Evolutionary conservation across 2,329 filamentous ascomycete genomes (phyloP).

Genomic region (Graphium sp.): DNA sequence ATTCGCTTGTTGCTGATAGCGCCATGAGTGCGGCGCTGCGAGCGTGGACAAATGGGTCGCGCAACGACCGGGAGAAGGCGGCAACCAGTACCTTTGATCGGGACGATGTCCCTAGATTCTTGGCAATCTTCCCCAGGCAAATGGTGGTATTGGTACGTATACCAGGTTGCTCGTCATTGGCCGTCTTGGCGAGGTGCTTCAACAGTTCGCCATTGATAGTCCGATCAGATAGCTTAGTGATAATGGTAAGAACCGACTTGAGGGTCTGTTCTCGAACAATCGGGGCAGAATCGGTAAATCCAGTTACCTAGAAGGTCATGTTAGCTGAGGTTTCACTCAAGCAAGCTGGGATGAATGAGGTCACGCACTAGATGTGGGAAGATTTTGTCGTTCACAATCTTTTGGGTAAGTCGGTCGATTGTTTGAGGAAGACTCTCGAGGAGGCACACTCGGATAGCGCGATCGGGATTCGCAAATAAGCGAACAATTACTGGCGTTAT

Average conservation of each 20-base stretch:
- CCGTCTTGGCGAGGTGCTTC: slow-evolving; percentile 81
- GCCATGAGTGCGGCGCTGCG: slow-evolving; percentile 80
- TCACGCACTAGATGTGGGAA: slow-evolving; percentile 70
- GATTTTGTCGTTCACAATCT: slow-evolving; percentile 87
- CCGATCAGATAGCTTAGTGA: slow-evolving; percentile 79
- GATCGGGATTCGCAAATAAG: slow-evolving; percentile 78
- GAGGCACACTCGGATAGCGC: slow-evolving; percentile 79
- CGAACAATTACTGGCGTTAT: slow-evolving; percentile 77
- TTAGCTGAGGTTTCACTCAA: slow-evolving; percentile 10
- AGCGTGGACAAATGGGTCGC: slow-evolving; percentile 90
- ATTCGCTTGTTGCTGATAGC: slow-evolving; percentile 66
- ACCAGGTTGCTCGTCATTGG: slow-evolving; percentile 92
- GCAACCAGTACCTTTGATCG: slow-evolving; percentile 83
- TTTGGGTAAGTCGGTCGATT: slow-evolving; percentile 80
- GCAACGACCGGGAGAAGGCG: slow-evolving; percentile 74
- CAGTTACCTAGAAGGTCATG: slow-evolving; percentile 47
- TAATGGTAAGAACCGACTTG: slow-evolving; percentile 78
- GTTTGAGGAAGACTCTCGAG: slow-evolving; percentile 78
- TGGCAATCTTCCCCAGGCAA: slow-evolving; percentile 89
- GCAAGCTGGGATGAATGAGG: neutral
- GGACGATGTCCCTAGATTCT: slow-evolving; percentile 62
- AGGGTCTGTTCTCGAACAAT: slow-evolving; percentile 90
- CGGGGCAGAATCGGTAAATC: slow-evolving; percentile 82
- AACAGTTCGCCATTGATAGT: slow-evolving; percentile 88
- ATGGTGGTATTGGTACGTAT: slow-evolving; percentile 98